Percentiles rank a stretch among this genome's conserved stretches.
phyloP scores from a whole-genome alignment of 495 filamentous ascomycete genomes.

The Penicillium robsamsonii region DNA sequence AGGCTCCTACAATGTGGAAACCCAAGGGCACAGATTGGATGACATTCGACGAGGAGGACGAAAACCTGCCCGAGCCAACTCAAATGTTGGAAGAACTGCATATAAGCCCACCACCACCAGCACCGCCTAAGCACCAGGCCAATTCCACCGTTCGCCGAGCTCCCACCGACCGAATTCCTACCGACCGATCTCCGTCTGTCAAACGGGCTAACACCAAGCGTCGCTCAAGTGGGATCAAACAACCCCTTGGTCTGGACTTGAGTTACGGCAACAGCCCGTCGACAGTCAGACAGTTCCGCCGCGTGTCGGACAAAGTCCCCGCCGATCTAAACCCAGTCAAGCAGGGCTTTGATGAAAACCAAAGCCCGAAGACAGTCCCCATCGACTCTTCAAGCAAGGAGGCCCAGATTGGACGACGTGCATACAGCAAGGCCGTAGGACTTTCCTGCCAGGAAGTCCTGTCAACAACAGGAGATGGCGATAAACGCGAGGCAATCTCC shows the following conservation, averaged over 20 bases:
- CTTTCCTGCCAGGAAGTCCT: constrained; percentile 78
- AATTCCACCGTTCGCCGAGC: constrained; percentile 54
- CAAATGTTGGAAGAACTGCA: constrained; percentile 43
- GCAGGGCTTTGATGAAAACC: constrained; percentile 47
- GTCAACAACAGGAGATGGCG: constrained; percentile 68
- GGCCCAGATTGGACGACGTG: constrained; percentile 70
- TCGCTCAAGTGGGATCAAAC: constrained; percentile 59
- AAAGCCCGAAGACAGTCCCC: constrained; percentile 35
- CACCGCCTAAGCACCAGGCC: constrained; percentile 37
- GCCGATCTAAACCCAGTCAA: constrained; percentile 35
- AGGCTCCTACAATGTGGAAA: constrained; percentile 53
- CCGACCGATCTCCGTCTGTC: constrained; percentile 44
- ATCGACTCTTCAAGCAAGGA: constrained; percentile 63
- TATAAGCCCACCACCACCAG: constrained; percentile 34
- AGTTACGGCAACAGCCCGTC: constrained; percentile 89
- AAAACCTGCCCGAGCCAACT: constrained; percentile 34
- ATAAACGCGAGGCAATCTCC: constrained; percentile 78
- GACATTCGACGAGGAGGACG: constrained; percentile 30
- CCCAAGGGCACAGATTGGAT: constrained; percentile 39
- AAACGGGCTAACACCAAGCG: constrained; percentile 47
- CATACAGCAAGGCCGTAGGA: constrained; percentile 76
- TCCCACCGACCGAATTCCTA: constrained; percentile 49
- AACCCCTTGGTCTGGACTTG: constrained; percentile 78
- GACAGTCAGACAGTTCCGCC: constrained; percentile 84
- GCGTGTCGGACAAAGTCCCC: constrained; percentile 69